Percentiles rank a stretch among this genome's conserved stretches.
Conservation (phyloP, 352 stramenopile species). For the Paralagenidium karlingii region DNA sequence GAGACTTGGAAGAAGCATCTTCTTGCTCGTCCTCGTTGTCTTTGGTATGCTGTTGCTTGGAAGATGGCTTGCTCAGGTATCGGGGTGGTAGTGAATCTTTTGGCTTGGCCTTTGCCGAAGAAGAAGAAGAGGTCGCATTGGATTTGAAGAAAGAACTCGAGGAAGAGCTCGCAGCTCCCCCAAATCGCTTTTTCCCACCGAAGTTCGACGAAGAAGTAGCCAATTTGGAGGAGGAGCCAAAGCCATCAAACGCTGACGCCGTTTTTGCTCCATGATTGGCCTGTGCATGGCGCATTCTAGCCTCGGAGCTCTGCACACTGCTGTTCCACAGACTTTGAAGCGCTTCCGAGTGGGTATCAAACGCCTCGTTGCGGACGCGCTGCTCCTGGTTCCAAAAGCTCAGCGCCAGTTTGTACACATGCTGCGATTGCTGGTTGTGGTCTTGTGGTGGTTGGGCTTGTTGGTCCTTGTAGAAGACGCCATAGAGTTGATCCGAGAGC, state of each 20-base stretch:
- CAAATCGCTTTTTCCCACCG: too few relatives aligned
- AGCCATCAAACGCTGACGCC: slow-evolving; percentile 53
- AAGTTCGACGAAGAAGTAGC: too few relatives aligned
- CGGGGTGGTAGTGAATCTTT: not conserved
- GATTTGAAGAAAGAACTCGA: slow-evolving; percentile 18
- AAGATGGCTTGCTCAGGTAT: slow-evolving; percentile 1
- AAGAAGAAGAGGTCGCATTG: not conserved
- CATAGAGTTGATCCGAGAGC: slow-evolving; percentile 35
- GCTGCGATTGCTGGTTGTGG: slow-evolving; percentile 1
- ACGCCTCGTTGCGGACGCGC: slow-evolving; percentile 37
- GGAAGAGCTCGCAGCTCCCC: not conserved
- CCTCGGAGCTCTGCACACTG: slow-evolving; percentile 28
- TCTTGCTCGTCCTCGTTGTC: slow-evolving; percentile 14
- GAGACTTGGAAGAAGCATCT: too few relatives aligned
- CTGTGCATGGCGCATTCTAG: slow-evolving; percentile 34
- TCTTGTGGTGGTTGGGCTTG: too few relatives aligned
- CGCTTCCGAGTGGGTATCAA: slow-evolving; percentile 24
- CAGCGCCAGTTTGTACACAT: slow-evolving; percentile 14
- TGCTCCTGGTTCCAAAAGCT: slow-evolving; percentile 48
- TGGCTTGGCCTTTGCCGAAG: slow-evolving; percentile 2
- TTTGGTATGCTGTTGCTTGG: slow-evolving; percentile 6
- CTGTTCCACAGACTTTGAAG: slow-evolving; percentile 38
- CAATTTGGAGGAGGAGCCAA: too few relatives aligned
- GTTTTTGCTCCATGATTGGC: slow-evolving; percentile 45
- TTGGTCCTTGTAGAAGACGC: slow-evolving; percentile 23